Base-by-base conservation (phyloP, 2,329 filamentous ascomycete species). In the Aspergillus viridinutans region DNA sequence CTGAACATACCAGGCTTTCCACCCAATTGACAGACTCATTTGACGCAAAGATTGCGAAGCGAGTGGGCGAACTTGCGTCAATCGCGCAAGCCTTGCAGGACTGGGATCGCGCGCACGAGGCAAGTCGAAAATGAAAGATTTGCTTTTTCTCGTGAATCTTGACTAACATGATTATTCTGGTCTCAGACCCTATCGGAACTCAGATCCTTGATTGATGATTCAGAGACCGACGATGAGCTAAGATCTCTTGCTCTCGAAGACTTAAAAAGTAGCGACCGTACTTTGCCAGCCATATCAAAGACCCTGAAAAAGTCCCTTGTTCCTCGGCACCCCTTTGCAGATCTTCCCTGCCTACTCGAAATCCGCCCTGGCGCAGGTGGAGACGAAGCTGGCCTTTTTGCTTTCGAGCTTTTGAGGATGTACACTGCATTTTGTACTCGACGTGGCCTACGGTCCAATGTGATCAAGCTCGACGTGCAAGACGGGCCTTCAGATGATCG, bases 291-390 rank as follows among this genome's bases (percentile, higher is more conserved):
- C 0, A 82, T 95, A 26, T 85, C 86, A 0, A 81, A 81, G 40
- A 84, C 83, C 38, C 82, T 99, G 47, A 90, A 90, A 26, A 85
- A 83, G 23, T 86, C 89, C 49, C 82, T 99, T 53, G 89, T 96
- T 17, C 94, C 94, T 0, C 85, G 86, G 43, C 92, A 99, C 72
- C 90, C 92, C 2, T 99, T 97, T 71, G 90, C 90, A 32, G 84
- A 91, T 60, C 83, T 97, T 64, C 91, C 92, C 53, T 97, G 93
- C 73, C 82, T 99, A 61, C 77, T 99, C 45, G 94, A 99, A 76
- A 89, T 99, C 58, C 85, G 92, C 0, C 94, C 94, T 0, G 94
- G 94, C 0, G 92, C 92, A 0, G 94, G 94, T 40, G 94, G 94
- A 2, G 86, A 91, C 56, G 94, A 99, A 76, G 92, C 93, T 2